Evolutionary conservation across 1,284 basidiomycete species (phyloP).

Genomic region (Rhizopogon parksii): DNA sequence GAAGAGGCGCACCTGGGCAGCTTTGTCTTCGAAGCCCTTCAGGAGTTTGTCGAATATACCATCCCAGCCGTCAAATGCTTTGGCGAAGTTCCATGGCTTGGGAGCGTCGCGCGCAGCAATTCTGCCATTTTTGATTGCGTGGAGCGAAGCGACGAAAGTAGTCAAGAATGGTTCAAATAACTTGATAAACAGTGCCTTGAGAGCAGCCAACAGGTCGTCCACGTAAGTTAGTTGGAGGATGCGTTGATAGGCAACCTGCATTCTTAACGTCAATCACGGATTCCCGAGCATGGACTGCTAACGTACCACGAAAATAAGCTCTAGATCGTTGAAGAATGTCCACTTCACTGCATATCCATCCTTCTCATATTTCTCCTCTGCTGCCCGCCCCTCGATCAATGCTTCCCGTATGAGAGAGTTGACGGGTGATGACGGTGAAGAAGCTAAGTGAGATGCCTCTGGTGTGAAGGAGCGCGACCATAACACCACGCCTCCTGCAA

Average conservation of each 20-base stretch:
- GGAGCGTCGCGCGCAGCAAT: conserved; percentile 32
- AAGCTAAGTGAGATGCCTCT: conserved; percentile 64
- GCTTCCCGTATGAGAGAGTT: conserved; percentile 87
- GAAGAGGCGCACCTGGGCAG: conserved; percentile 47
- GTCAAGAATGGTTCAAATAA: conserved; percentile 78
- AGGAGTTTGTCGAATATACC: conserved; percentile 73
- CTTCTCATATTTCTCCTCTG: conserved; percentile 80
- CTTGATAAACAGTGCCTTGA: conserved; percentile 81
- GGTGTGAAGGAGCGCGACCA: conserved; percentile 93
- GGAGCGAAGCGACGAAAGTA: conserved; percentile 75
- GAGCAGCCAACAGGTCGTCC: conserved; percentile 74
- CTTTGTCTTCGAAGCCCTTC: conserved; percentile 68
- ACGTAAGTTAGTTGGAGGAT: conserved; percentile 95
- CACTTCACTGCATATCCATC: conserved; percentile 90
- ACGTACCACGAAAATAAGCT: conserved; percentile 89
- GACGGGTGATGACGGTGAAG: conserved; percentile 78
- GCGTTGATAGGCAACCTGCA: conserved; percentile 93
- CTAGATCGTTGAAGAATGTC: conserved; percentile 89
- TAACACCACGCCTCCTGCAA: conserved; percentile 79
- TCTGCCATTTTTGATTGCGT: conserved; percentile 47
- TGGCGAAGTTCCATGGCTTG: conserved; percentile 59
- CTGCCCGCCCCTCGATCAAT: conserved; percentile 76
- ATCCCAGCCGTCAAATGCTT: conserved; percentile 80
- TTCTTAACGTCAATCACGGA: conserved; percentile 6
- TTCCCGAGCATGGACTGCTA: background rate